Evolutionary conservation across 768 basidiomycete species (phyloP).

Genomic region (Rhizopogon vulgaris): DNA sequence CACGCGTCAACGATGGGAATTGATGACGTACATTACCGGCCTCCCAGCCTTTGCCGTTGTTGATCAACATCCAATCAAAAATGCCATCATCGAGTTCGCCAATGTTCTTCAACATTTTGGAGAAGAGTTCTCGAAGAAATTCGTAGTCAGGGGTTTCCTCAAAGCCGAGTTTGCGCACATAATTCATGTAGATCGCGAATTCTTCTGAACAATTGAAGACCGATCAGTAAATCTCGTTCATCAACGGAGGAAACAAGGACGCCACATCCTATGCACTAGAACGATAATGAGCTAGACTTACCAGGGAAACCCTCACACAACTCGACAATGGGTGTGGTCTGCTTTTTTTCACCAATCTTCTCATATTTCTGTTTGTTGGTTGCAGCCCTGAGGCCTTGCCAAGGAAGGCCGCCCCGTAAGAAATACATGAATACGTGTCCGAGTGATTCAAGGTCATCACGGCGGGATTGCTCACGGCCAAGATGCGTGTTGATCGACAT

Average conservation of each 20-base stretch:
- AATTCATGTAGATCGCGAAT: conserved; percentile 98
- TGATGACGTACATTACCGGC: conserved; percentile 61
- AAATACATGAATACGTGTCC: conserved; percentile 99
- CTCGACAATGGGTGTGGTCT: conserved; percentile 86
- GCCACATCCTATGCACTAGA: background rate
- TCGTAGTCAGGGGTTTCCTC: conserved; percentile 98
- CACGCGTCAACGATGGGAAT: background rate
- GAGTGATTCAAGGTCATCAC: conserved; percentile 94
- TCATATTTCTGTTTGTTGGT: conserved; percentile 99
- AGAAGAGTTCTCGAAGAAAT: conserved; percentile 91
- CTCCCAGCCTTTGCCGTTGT: conserved; percentile 95
- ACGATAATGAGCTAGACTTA: conserved; percentile 19
- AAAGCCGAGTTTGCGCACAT: conserved; percentile 96
- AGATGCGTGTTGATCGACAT: conserved; percentile 99
- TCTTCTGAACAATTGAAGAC: conserved; percentile 57
- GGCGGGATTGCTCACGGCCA: conserved; percentile 88
- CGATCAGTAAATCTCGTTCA: conserved; percentile 1
- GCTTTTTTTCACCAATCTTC: conserved; percentile 99
- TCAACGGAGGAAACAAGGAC: background rate
- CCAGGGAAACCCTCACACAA: conserved; percentile 97
- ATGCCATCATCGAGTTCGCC: conserved; percentile 89
- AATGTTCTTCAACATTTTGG: conserved; percentile 81
- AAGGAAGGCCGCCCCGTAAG: conserved; percentile 90
- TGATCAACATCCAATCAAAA: conserved; percentile 96
- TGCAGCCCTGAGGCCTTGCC: conserved; percentile 96